Evolutionary conservation across 179 eudicot species (phyloP).

Genomic region (Drosera spatulata): DNA sequence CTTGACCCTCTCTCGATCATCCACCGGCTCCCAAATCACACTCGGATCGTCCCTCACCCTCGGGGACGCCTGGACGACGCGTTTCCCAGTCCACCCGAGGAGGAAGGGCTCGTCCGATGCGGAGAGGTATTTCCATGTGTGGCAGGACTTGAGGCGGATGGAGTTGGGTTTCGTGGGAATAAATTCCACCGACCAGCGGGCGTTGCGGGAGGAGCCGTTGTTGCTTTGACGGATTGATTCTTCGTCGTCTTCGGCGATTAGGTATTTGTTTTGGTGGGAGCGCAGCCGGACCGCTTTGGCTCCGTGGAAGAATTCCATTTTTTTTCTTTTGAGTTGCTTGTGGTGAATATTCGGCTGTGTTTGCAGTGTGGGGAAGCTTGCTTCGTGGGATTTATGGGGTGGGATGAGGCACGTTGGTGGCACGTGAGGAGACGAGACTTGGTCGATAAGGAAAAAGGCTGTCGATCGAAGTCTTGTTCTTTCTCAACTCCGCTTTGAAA

Average conservation of each 20-base stretch:
- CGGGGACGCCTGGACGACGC: slow-evolving; percentile 16
- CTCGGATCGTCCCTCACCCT: slow-evolving; percentile 4
- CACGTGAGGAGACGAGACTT: too few species aligned
- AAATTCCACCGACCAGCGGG: slow-evolving; percentile 40
- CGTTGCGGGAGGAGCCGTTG: slow-evolving; percentile 13
- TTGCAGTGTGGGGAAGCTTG: too few species aligned
- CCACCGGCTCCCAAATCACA: slow-evolving; percentile 30
- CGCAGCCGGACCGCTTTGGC: slow-evolving; percentile 49
- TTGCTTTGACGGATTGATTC: slow-evolving; percentile 34
- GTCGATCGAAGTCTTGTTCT: too few species aligned
- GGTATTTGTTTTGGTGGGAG: slow-evolving; percentile 42
- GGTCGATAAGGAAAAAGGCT: too few species aligned
- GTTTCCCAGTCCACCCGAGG: slow-evolving; percentile 32
- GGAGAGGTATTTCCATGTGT: slow-evolving; percentile 15
- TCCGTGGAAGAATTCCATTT: slow-evolving; percentile 49
- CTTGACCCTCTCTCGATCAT: slow-evolving; percentile 15
- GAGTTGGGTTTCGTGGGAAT: slow-evolving; percentile 16
- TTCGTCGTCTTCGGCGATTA: slow-evolving; percentile 35
- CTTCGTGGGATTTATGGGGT: too few species aligned
- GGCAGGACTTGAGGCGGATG: slow-evolving; percentile 28
- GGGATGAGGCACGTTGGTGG: too few species aligned
- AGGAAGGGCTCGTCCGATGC: slow-evolving; percentile 31
- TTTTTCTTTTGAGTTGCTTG: too few species aligned
- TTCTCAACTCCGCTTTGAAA: too few species aligned
- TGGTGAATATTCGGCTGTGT: too few species aligned